Conservation (phyloP, 805 yeast genomes). For the Komagataella kurtzmanii region DNA sequence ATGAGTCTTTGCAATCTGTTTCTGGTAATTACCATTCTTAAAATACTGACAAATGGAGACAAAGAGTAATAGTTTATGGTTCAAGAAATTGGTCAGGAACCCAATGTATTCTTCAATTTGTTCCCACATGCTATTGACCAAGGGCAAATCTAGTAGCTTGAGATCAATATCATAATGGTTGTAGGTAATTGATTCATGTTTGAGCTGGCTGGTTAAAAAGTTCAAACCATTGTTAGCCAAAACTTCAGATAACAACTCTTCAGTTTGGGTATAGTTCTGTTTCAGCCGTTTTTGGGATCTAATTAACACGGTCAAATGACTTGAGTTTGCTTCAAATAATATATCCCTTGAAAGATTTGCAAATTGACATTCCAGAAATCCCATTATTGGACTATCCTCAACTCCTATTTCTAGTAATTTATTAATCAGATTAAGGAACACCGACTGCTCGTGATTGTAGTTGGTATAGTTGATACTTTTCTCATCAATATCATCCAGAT, state of each 20-base stretch:
- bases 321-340: conserved; percentile 22
- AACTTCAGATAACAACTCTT: conserved; percentile 10
- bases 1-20: conserved; percentile 1
- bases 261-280: conserved; percentile 14
- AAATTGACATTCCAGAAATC: conserved; percentile 44
- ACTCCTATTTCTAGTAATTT: conserved; percentile 50
- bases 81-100: conserved; percentile 17
- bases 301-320: conserved; percentile 24
- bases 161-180: conserved; percentile 1
- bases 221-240: conserved; percentile 12
- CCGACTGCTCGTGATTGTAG: conserved; percentile 6
- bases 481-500: conserved; percentile 13
- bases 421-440: conserved; percentile 30
- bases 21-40: conserved; percentile 31
- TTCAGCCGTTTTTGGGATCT: conserved; percentile 25
- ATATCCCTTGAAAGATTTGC: conserved; percentile 19
- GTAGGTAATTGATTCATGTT: conserved; percentile 7
- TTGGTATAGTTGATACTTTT: background rate
- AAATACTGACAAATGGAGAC: conserved; percentile 45
- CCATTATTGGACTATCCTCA: conserved; percentile 48
- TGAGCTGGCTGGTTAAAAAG: conserved; percentile 6
- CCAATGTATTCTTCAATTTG: conserved; percentile 27
- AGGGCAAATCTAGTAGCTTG: conserved; percentile 23
- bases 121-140: conserved; percentile 49
- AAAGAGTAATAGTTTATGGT: conserved; percentile 29